Conservation (phyloP, 2,329 filamentous ascomycete genomes). For the Capronia coronata region DNA sequence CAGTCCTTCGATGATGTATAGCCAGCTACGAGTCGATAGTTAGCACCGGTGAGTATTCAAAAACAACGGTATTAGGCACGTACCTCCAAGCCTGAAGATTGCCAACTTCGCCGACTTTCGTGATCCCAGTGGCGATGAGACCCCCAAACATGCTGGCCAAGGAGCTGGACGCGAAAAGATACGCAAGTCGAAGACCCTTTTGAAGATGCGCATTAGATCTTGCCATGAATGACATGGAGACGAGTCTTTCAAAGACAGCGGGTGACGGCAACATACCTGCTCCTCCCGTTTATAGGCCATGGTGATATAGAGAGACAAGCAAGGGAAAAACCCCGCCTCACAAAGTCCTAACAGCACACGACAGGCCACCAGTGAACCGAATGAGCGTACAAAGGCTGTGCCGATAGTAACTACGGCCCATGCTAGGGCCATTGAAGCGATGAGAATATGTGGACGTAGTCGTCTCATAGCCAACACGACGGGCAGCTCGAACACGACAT, state of each 20-base stretch:
- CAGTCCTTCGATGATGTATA: slow-evolving; percentile 33
- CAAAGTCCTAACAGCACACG: neutral
- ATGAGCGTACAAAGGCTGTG: neutral
- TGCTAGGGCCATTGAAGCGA: neutral
- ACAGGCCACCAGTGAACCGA: neutral
- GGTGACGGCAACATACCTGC: slow-evolving; percentile 25
- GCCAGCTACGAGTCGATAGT: slow-evolving; percentile 5
- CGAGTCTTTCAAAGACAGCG: no score
- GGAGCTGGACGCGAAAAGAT: neutral
- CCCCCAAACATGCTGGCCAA: slow-evolving; percentile 20
- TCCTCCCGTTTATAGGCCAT: slow-evolving; percentile 40
- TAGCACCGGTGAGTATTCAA: slow-evolving; percentile 1
- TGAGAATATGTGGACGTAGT: neutral
- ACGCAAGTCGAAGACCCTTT: no score
- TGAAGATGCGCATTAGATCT: no score
- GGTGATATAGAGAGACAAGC: slow-evolving; percentile 37
- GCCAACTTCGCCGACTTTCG: slow-evolving; percentile 46
- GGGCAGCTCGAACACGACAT: neutral
- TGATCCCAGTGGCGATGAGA: slow-evolving; percentile 25
- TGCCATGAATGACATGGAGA: no score
- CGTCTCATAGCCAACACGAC: neutral
- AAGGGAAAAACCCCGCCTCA: slow-evolving; percentile 33
- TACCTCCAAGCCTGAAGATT: slow-evolving; percentile 43
- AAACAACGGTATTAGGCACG: neutral
- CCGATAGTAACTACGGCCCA: neutral